Conservation (phyloP, 768 basidiomycete genomes). For the Aureoboletus auriporus region DNA sequence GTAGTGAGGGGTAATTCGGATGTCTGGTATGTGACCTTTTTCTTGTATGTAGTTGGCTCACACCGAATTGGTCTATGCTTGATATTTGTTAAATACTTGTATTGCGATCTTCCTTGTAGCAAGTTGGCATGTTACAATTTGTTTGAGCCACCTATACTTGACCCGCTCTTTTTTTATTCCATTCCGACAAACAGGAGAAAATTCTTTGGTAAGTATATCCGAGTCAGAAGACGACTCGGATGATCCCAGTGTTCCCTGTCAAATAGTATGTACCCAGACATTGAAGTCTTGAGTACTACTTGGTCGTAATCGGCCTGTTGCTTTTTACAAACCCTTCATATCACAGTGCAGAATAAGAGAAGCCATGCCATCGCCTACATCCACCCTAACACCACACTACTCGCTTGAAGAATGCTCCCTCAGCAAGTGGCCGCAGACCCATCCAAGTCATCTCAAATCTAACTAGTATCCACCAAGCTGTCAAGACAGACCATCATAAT, state of each 20-base stretch:
- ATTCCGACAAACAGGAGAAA: too few relatives aligned
- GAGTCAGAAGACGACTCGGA: too few relatives aligned
- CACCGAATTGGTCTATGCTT: too few relatives aligned
- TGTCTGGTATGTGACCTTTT: not conserved
- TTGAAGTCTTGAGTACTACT: too few relatives aligned
- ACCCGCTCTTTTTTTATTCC: too few relatives aligned
- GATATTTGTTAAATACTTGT: too few relatives aligned
- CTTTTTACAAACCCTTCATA: conserved; percentile 21
- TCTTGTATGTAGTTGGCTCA: too few relatives aligned
- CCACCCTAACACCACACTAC: conserved; percentile 32
- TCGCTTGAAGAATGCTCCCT: conserved; percentile 28
- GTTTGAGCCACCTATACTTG: too few relatives aligned
- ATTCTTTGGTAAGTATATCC: too few relatives aligned
- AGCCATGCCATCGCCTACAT: conserved; percentile 34
- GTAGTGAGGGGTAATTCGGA: not conserved
- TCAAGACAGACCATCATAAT: conserved; percentile 49
- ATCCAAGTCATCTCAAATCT: conserved; percentile 57
- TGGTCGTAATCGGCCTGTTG: conserved; percentile 10
- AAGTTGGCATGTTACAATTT: too few relatives aligned
- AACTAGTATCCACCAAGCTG: conserved; percentile 31
- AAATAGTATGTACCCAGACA: conserved; percentile 6
- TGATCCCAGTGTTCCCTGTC: too few relatives aligned
- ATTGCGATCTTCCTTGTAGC: too few relatives aligned
- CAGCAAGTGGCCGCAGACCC: conserved; percentile 47
- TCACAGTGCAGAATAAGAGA: conserved; percentile 18